Percentiles rank a stretch among this genome's conserved stretches.
Evolutionary conservation across 257 asterid genomes (phyloP).

Genomic region (Plantago ovata): DNA sequence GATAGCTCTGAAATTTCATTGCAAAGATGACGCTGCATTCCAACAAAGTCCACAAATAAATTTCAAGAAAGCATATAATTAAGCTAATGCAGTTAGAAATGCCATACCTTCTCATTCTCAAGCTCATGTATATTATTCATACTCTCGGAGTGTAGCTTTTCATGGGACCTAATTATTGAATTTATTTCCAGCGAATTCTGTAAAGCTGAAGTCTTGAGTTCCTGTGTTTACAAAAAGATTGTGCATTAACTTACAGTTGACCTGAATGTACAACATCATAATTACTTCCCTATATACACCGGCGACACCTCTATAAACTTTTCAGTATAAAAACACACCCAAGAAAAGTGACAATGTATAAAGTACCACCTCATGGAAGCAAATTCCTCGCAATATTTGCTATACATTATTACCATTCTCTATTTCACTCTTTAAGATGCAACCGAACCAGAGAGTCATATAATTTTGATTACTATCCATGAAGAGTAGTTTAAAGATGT

Average conservation of each 20-base stretch:
- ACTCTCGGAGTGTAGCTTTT: constrained; percentile 49
- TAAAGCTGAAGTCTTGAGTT: constrained; percentile 47
- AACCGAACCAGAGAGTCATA: neutral
- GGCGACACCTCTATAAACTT: too few relatives aligned
- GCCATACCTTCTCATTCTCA: constrained; percentile 69
- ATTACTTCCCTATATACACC: too few relatives aligned
- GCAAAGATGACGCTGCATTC: constrained; percentile 47
- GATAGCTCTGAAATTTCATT: constrained; percentile 53
- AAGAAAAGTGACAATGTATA: too few relatives aligned
- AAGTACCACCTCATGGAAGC: too few relatives aligned
- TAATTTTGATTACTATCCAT: constrained; percentile 4
- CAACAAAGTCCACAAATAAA: constrained; percentile 28
- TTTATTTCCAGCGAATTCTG: constrained; percentile 48
- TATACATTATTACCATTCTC: too few relatives aligned
- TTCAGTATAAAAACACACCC: too few relatives aligned
- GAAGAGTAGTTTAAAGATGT: constrained; percentile 16
- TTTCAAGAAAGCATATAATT: constrained; percentile 19
- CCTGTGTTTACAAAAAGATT: constrained; percentile 40
- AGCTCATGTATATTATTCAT: constrained; percentile 49
- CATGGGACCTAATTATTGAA: constrained; percentile 36
- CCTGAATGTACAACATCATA: neutral
- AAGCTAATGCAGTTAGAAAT: constrained; percentile 15
- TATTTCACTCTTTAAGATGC: too few relatives aligned
- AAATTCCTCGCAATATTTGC: too few relatives aligned
- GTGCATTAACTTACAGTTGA: neutral